These are phyloP conservation scores for Wickerhamomyces rabaulensis DNA, from an alignment of 805 yeast genomes.

Conservation along the genomic window DNA sequence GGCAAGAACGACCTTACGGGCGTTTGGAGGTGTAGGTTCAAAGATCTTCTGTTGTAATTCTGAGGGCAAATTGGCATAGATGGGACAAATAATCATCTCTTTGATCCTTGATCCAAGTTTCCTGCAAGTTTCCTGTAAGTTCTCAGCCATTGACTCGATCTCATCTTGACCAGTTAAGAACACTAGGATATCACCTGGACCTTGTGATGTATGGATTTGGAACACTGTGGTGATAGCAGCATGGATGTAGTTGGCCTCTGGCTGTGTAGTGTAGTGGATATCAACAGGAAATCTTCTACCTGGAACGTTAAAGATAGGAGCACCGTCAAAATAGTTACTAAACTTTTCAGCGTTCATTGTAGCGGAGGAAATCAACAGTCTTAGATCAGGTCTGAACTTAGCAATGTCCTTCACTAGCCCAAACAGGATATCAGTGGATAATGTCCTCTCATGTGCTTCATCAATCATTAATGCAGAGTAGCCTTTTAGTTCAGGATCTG, in stretches of 20 bases:
- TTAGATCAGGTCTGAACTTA: slow-evolving; percentile 60
- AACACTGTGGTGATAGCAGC: slow-evolving; percentile 86
- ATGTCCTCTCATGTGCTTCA: slow-evolving; percentile 95
- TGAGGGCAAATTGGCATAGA: slow-evolving; percentile 85
- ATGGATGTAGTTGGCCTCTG: slow-evolving; percentile 86
- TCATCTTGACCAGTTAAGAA: slow-evolving; percentile 97
- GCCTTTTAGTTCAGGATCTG: slow-evolving; percentile 61
- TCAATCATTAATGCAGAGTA: slow-evolving; percentile 89
- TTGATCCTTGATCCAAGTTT: slow-evolving; percentile 49
- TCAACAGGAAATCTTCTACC: slow-evolving; percentile 94
- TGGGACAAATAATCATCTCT: slow-evolving; percentile 73
- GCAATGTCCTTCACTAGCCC: slow-evolving; percentile 74
- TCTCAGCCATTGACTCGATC: slow-evolving; percentile 77
- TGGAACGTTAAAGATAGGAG: slow-evolving; percentile 86
- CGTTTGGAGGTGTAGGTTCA: slow-evolving; percentile 75
- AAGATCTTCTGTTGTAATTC: slow-evolving; percentile 79
- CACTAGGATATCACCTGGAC: slow-evolving; percentile 80
- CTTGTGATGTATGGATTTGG: slow-evolving; percentile 73
- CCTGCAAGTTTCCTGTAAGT: slow-evolving; percentile 55
- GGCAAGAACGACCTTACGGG: slow-evolving; percentile 86
- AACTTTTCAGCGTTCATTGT: slow-evolving; percentile 89
- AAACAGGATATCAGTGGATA: slow-evolving; percentile 80
- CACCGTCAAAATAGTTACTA: slow-evolving; percentile 71
- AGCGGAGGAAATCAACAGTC: slow-evolving; percentile 84
- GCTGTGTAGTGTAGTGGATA: slow-evolving; percentile 74